A percentile compares a stretch with the other conserved stretches of the same genome.
Conservation (phyloP, 495 filamentous ascomycete species). For the Lasiosphaeria ovina region DNA sequence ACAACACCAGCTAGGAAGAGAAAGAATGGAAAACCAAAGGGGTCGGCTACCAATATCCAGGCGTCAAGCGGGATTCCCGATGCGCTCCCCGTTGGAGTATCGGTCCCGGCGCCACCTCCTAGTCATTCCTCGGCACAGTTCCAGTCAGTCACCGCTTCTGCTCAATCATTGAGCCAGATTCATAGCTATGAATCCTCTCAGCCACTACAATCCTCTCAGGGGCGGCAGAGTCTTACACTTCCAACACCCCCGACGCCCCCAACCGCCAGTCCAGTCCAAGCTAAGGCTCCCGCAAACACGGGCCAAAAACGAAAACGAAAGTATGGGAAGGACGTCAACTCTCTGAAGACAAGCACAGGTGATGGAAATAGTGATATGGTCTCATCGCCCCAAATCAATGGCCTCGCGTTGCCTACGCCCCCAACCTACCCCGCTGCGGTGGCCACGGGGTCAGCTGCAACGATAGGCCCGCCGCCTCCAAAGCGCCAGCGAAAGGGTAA, state of each 20-base stretch:
- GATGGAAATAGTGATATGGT: background rate
- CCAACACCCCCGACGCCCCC: conserved; percentile 13
- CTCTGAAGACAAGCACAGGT: background rate
- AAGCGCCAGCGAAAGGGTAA: conserved; percentile 30
- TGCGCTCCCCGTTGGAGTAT: background rate
- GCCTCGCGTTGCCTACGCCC: conserved; percentile 7
- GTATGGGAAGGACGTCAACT: conserved; percentile 8
- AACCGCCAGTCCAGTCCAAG: conserved; percentile 9
- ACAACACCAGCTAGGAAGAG: conserved; percentile 17
- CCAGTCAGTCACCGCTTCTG: background rate
- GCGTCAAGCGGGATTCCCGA: background rate
- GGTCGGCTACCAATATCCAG: conserved; percentile 2
- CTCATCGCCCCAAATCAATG: conserved; percentile 11
- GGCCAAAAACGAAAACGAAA: conserved; percentile 33
- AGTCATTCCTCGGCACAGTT: background rate
- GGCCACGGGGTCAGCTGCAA: background rate
- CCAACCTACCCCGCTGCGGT: conserved; percentile 1
- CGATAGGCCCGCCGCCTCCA: conserved; percentile 14
- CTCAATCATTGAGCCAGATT: background rate
- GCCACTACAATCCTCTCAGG: conserved; percentile 1
- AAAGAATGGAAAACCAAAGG: conserved; percentile 12
- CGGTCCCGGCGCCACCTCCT: background rate
- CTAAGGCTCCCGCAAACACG: conserved; percentile 1
- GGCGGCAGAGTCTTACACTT: conserved; percentile 7
- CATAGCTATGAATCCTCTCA: conserved; percentile 7